phyloP scores from a whole-genome alignment of 345 rosid genomes.

The Trapa bicornis region DNA sequence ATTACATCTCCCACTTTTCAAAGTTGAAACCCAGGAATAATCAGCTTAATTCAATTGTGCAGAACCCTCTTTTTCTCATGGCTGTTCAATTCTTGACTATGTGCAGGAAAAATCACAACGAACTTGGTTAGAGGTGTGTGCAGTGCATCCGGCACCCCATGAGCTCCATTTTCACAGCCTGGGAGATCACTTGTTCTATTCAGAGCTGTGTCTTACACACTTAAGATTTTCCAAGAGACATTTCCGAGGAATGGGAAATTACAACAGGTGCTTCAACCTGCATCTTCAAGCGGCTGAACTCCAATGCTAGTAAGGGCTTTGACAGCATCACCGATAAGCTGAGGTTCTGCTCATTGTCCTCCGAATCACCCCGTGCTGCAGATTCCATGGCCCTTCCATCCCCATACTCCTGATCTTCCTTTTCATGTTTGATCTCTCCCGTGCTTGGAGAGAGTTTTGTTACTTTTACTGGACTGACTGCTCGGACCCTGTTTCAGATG shows the following conservation, averaged over 20 bases:
- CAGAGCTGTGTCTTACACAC: no score
- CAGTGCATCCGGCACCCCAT: no score
- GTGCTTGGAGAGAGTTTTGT: slow-evolving; percentile 15
- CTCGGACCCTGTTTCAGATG: slow-evolving; percentile 5
- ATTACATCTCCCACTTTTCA: no score
- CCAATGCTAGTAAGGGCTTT: slow-evolving; percentile 65
- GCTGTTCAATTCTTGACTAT: no score
- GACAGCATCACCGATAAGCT: slow-evolving; percentile 59
- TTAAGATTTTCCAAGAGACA: neutral
- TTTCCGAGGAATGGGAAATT: slow-evolving; percentile 12
- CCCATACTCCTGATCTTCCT: slow-evolving; percentile 8
- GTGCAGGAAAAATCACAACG: no score
- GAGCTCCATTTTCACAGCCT: no score
- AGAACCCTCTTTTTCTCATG: no score
- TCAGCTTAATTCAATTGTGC: no score
- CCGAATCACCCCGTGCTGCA: slow-evolving; percentile 5
- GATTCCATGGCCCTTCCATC: slow-evolving; percentile 6
- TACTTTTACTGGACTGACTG: slow-evolving; percentile 36
- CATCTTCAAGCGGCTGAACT: slow-evolving; percentile 64
- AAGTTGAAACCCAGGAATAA: no score
- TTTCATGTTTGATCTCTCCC: slow-evolving; percentile 17
- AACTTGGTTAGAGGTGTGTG: no score
- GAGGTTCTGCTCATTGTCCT: slow-evolving; percentile 23
- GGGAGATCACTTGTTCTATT: no score
- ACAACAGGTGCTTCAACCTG: slow-evolving; percentile 67